Evolutionary conservation across 345 rosid genomes (phyloP).

Genomic region (Pelargonium nanum): DNA sequence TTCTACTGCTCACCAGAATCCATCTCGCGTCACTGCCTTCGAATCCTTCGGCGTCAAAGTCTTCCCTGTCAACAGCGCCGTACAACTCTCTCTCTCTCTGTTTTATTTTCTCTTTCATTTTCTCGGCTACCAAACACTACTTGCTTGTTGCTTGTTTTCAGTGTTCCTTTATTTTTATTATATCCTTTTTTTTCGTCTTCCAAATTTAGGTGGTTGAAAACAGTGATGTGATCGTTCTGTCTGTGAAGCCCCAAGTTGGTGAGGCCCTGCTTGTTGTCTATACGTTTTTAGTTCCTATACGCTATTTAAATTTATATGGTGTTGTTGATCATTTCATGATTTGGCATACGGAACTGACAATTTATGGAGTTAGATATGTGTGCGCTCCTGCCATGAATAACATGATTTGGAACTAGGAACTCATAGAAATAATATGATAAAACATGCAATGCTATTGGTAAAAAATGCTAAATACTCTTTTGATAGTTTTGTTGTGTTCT

Average conservation of each 20-base stretch:
- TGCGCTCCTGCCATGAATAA: neutral
- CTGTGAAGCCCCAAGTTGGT: conserved; percentile 94
- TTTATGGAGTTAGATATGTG: neutral
- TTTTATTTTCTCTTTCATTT: conserved; percentile 1
- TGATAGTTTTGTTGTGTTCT: too few relatives aligned
- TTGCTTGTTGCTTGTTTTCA: neutral
- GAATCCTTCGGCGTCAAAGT: conserved; percentile 61
- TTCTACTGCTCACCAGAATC: conserved; percentile 50
- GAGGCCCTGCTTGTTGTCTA: conserved; percentile 2
- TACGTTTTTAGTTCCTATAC: neutral
- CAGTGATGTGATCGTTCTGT: conserved; percentile 73
- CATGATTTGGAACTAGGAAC: neutral
- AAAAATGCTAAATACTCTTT: too few relatives aligned
- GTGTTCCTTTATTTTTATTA: neutral
- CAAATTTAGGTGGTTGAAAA: conserved; percentile 57
- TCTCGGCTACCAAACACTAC: neutral
- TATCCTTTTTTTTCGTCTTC: conserved; percentile 7
- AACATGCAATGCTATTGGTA: neutral
- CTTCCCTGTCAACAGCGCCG: conserved; percentile 40
- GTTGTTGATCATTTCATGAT: neutral
- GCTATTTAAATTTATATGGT: neutral
- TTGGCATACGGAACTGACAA: neutral
- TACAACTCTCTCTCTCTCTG: conserved; percentile 10
- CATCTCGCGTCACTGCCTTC: conserved; percentile 46
- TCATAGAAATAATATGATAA: neutral